Base-by-base conservation (phyloP, 306 rosid species). In the Gastrolobium bilobum region DNA sequence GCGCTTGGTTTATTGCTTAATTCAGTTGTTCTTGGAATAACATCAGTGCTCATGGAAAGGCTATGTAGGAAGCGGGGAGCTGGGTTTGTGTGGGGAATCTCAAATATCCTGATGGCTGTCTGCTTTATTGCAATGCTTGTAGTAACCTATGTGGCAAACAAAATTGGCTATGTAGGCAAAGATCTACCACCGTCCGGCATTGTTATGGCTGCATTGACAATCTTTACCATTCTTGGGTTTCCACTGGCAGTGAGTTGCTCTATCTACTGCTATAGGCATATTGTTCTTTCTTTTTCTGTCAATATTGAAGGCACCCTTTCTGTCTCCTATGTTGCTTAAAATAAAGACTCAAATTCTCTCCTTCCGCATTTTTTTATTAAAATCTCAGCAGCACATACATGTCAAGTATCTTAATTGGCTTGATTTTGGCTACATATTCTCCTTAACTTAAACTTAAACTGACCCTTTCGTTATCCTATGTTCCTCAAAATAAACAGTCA, bases 1-100 rank as follows among this genome's bases (percentile, higher is more conserved):
- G 93, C 97, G 0, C 79, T 92, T 82, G 99, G 99, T 85, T 87
- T 94, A 77, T 79, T 90, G 97, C 89, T 91, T 79, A 92, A 94
- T 77, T 94, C 99, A 30, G 84, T 94, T 81, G 82, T 94, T 83
- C 97, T 96, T 83, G 99, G 97, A 86, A 72, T 91, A 79, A 91
- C 97, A 35, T 93, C 98, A 6, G 15, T 96, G 82, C 90, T 93
- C 77, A 85, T 95, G 98, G 97, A 93, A 91, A 91, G 77, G 87
- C 88, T 93, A 59, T 88, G 93, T 87, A 89, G 98, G 84, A 89
- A 88, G 68, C 90, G 92, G 84, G 99, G 99, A 46, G 72, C 97
- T 71, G 96, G 96, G 78, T 96, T 92, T 74, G 82, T 96, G 62
- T 96, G 99, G 98, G 96, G 98, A 72, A 11, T 93, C 65, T 86